Evolutionary conservation across 768 basidiomycete species (phyloP).

Genomic region (Erythrobasidium yunnanense): DNA sequence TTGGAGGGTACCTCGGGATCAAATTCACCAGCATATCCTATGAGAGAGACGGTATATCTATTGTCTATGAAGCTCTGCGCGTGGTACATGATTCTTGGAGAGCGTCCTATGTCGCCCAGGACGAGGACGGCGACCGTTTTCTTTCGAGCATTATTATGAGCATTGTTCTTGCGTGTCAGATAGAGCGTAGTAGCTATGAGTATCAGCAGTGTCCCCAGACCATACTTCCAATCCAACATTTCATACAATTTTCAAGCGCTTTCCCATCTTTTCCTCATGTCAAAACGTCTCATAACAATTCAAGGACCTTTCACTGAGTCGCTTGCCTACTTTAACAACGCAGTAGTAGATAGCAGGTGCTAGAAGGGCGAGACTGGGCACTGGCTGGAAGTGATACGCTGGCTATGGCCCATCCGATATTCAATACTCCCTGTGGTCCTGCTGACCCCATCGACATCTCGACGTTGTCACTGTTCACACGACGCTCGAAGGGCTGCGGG

Average conservation of each 20-base stretch:
- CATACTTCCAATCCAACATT: not conserved
- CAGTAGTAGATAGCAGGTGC: not conserved
- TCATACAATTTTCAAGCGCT: too few species aligned
- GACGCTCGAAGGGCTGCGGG: slow-evolving; percentile 10
- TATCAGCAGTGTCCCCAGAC: not conserved
- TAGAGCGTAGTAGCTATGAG: not conserved
- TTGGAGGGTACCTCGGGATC: not conserved
- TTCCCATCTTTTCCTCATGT: not conserved
- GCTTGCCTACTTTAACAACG: not conserved
- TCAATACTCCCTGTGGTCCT: not conserved
- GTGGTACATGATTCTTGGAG: slow-evolving; percentile 98
- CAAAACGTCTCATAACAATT: slow-evolving; percentile 3
- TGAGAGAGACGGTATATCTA: slow-evolving; percentile 63
- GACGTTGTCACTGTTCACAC: not conserved
- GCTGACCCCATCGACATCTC: not conserved
- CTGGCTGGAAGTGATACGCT: not conserved
- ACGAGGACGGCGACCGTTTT: slow-evolving; percentile 74
- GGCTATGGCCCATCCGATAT: not conserved
- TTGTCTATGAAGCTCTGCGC: slow-evolving; percentile 78
- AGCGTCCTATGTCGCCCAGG: slow-evolving; percentile 87
- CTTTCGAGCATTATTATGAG: not conserved
- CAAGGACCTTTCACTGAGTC: slow-evolving; percentile 14
- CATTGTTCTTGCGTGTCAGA: not conserved
- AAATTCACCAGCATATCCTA: slow-evolving; percentile 70
- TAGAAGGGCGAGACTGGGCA: not conserved